Base-by-base conservation (phyloP, 345 rosid genomes). In the Salix suchowensis region DNA sequence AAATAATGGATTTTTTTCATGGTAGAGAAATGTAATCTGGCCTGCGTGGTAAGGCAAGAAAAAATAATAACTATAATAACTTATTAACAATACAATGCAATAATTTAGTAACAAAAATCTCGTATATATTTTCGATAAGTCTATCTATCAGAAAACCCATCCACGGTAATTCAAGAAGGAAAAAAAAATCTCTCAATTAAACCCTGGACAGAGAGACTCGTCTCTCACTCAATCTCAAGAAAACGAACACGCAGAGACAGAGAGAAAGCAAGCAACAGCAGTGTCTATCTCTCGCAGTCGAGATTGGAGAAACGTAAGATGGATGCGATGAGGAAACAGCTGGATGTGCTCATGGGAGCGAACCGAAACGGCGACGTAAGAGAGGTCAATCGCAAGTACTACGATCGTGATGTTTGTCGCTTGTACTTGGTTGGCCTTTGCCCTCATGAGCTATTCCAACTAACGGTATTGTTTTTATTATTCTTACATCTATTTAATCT, bases 361-460 rank as follows among this genome's bases (percentile, higher is more conserved):
- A 96, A 96, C 78, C 83, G 99, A 36, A 96, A 96, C 83, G 99
- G 99, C 77, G 99, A 96, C 70, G 99, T 94, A 10, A 86, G 89
- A 70, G 99, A 96, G 84, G 97, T 96, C 50, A 94, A 96, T 81
- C 98, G 97, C 76, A 94, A 92, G 85, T 94, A 96, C 88, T 90
- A 89, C 91, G 99, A 96, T 87, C 97, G 98, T 32, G 99, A 96
- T 83, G 98, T 94, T 67, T 96, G 99, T 78, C 99, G 99, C 82
- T 89, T 96, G 88, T 92, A 70, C 85, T 75, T 96, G 37, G 96
- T 94, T 79, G 99, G 98, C 72, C 99, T 94, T 48, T 96, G 99
- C 80, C 99, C 98, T 76, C 99, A 96, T 82, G 99, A 96, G 85
- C 98, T 96, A 80, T 96, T 96, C 72, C 99, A 96, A 80, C 79